Evolutionary conservation across 176 grass and related monocot genomes (phyloP).

Genomic region (Bonia amplexicaulis): DNA sequence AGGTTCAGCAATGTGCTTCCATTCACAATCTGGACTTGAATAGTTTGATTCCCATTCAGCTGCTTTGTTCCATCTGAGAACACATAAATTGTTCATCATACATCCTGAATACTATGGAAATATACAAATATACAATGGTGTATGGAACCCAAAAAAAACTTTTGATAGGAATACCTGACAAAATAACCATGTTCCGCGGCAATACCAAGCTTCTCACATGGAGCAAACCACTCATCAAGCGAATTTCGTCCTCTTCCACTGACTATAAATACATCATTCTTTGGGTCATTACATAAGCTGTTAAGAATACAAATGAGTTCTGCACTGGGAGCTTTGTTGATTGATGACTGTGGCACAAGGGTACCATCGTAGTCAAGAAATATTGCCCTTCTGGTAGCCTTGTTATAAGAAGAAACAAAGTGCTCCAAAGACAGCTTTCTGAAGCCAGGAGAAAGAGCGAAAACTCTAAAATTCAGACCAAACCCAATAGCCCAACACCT

Average conservation of each 20-base stretch:
- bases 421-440: conserved; percentile 70
- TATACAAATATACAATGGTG: not conserved
- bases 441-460: conserved; percentile 77
- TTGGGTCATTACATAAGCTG: conserved; percentile 60
- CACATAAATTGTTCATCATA: conserved; percentile 16
- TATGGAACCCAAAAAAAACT: not conserved
- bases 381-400: conserved; percentile 61
- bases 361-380: conserved; percentile 93
- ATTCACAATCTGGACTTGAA: conserved; percentile 36
- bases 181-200: conserved; percentile 94
- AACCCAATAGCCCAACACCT: conserved; percentile 87
- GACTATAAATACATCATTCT: conserved; percentile 77
- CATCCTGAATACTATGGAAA: not conserved
- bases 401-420: conserved; percentile 63
- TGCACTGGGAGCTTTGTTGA: conserved; percentile 56
- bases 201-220: conserved; percentile 73
- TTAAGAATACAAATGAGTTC: conserved; percentile 65
- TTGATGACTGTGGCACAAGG: conserved; percentile 71
- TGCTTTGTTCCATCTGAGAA: conserved; percentile 62
- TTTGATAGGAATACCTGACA: conserved; percentile 46
- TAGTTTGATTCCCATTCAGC: conserved; percentile 62
- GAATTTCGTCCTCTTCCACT: conserved; percentile 51
- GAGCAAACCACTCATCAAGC: conserved; percentile 69
- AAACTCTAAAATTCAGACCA: conserved; percentile 70
- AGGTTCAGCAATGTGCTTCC: conserved; percentile 88